phyloP scores from a whole-genome alignment of 805 yeast species.

The Spathaspora sp. region DNA sequence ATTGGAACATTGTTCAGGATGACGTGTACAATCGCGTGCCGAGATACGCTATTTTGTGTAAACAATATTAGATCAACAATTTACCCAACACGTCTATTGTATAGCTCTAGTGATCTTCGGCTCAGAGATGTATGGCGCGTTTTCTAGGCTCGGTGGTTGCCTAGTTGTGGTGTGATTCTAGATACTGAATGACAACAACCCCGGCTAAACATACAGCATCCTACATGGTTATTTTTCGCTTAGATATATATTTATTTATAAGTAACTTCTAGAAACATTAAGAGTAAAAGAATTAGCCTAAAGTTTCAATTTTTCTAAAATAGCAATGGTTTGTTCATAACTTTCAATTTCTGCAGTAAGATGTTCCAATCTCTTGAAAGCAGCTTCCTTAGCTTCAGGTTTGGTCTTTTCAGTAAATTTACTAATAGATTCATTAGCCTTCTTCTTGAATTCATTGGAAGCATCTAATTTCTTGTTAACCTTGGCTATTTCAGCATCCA shows the following conservation, averaged over 20 bases:
- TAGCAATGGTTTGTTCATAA: constrained; percentile 77
- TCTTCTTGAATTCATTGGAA: constrained; percentile 54
- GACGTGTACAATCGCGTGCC: background rate
- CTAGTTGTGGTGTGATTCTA: no score
- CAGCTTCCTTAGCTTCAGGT: constrained; percentile 74
- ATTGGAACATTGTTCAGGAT: background rate
- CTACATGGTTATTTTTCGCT: no score
- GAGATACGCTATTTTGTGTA: background rate
- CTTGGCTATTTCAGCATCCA: constrained; percentile 86
- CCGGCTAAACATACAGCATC: no score
- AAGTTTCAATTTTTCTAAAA: constrained; percentile 73
- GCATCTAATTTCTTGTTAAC: constrained; percentile 72
- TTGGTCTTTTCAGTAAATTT: constrained; percentile 88
- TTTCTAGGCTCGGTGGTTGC: no score
- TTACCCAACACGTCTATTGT: background rate
- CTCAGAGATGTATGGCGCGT: no score
- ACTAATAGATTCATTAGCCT: constrained; percentile 68
- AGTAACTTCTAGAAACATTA: constrained; percentile 1
- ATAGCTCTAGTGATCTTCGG: no score
- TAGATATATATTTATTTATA: constrained; percentile 4
- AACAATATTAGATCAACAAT: constrained; percentile 4
- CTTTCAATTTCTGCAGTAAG: constrained; percentile 86
- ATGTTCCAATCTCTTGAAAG: constrained; percentile 63
- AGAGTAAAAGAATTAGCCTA: constrained; percentile 9
- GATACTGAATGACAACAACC: no score